A percentile compares a stretch with the other conserved stretches of the same genome.
Conservation (phyloP, 257 asterid genomes). For the Salvia splendens region DNA sequence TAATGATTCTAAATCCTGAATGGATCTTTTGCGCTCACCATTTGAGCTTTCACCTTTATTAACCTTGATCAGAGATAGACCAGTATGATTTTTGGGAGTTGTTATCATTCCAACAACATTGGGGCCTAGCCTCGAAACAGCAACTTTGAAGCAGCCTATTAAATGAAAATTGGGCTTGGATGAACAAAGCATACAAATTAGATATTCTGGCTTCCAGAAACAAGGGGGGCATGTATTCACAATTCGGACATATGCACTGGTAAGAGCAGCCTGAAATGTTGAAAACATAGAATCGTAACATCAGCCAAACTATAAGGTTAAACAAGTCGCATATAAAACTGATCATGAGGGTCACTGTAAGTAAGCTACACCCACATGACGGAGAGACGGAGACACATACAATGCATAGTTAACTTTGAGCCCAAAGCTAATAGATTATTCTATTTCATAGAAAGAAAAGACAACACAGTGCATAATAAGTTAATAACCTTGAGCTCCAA, state of each 20-base stretch:
- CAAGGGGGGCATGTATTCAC: slow-evolving; percentile 70
- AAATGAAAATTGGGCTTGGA: slow-evolving; percentile 49
- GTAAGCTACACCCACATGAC: neutral
- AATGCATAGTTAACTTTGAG: slow-evolving; percentile 55
- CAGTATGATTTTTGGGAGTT: slow-evolving; percentile 34
- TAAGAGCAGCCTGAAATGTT: slow-evolving; percentile 71
- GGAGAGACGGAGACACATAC: neutral
- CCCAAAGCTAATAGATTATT: slow-evolving; percentile 46
- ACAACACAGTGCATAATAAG: slow-evolving; percentile 17
- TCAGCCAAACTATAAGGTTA: slow-evolving; percentile 25
- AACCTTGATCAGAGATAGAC: slow-evolving; percentile 36
- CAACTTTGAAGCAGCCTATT: slow-evolving; percentile 73
- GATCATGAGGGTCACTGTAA: neutral
- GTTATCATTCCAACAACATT: slow-evolving; percentile 46
- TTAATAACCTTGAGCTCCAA: slow-evolving; percentile 72
- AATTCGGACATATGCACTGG: slow-evolving; percentile 75
- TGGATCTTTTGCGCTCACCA: slow-evolving; percentile 64
- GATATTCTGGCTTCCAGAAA: slow-evolving; percentile 89
- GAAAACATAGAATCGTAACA: slow-evolving; percentile 26
- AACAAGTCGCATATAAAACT: slow-evolving; percentile 23
- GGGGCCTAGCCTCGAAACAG: slow-evolving; percentile 66
- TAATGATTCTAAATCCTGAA: slow-evolving; percentile 43
- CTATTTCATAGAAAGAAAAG: slow-evolving; percentile 17
- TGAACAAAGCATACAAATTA: slow-evolving; percentile 66
- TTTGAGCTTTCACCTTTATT: slow-evolving; percentile 40